Base-by-base conservation (phyloP, 2,329 filamentous ascomycete genomes). In the Fusarium sp. region DNA sequence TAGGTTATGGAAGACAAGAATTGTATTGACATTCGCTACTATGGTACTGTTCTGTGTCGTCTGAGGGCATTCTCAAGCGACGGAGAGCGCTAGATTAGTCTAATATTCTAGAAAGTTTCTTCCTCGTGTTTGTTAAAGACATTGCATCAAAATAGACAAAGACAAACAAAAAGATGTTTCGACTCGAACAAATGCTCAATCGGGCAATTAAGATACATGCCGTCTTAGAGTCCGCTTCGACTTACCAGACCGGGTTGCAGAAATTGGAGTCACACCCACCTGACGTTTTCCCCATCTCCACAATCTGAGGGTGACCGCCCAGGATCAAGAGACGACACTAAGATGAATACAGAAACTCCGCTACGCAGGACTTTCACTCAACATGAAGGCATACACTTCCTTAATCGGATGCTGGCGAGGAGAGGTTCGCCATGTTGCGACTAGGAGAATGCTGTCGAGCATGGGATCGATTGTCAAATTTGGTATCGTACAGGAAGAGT, bases 171-270 rank as follows among this genome's bases (percentile, higher is more conserved):
- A 22, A 18, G 14, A 8, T 16, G 14, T 29, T 16, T 4, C 4
- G 40, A 46, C 12, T 51, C 22, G 7, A 8, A 9, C 2, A n/a
- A 49, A 22, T 24, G 37, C 30, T 34, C 14, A 13, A 34, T 24
- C 6, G 14, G 27, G n/a, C 10, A 57, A 56, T 24, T 16, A 4
- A 41, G 29, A 10, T 3, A 12, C 20, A n/a, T 32, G 37, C 7
- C 3, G 20, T 32, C 40, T 5, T 10, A 29, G 27, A 29, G 27
- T 25, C 40, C 61, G 62, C 60, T 59, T 65, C 34, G 40, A 52
- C 32, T 12, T 65, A 45, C 62, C 52, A 42, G 45, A 29, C 30
- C 11, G 2, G 41, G 46, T 13, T 16, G 18, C 25, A 53, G 27
- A 44, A 30, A 7, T 58, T 32, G 25, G 25, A 27, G 45, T n/a